Base-by-base conservation (phyloP, 345 rosid genomes). In the Eucalyptus pauciflora region DNA sequence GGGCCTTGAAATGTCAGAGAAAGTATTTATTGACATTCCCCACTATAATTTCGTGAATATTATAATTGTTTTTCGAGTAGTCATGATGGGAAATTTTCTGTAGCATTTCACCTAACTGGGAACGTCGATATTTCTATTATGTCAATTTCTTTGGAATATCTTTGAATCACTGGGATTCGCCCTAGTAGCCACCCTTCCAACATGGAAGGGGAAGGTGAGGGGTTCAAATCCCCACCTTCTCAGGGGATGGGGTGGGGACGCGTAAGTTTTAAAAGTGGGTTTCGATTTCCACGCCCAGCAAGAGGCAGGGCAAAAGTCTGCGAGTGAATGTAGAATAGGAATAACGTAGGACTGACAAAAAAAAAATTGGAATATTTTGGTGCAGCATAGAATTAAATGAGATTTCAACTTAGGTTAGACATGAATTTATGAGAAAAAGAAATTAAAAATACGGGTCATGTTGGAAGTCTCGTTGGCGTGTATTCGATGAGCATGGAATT, bases 401-500 rank as follows among this genome's bases (percentile, higher is more conserved):
- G 8, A 37, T 71, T 71, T 71, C 81, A 14, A 15, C 20, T 16
- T 67, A 15, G 4, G 79, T 67, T 31, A 16, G 18, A 31, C 79
- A 7, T 9, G 24, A 31, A 31, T 67, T 67, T 8, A 31, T 16
- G 0, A 7, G 43, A 8, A 69, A 69, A 8, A 31, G 0, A 31
- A 31, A 8, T 31, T 69, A 2, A 67, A 37, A 31, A 69, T 31
- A 8, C 2, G 0, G 22, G 43, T 69, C 80, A 2, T 4, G 3
- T 8, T 8, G 79, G 43, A 69, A 16, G 16, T 15, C 3, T 69
- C 24, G 2, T 7, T 71, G 17, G 46, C 3, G 8, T 18, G 46
- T 5, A 33, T 8, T 16, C 13, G 3, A 16, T 33, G 80, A 20
- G 41, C 24, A 33, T 17, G 46, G 37, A 71, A 71, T 64, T 64